These are phyloP conservation scores for Pseudozyma thailandica DNA, from an alignment of 1,284 basidiomycete genomes.

Conservation along the genomic window DNA sequence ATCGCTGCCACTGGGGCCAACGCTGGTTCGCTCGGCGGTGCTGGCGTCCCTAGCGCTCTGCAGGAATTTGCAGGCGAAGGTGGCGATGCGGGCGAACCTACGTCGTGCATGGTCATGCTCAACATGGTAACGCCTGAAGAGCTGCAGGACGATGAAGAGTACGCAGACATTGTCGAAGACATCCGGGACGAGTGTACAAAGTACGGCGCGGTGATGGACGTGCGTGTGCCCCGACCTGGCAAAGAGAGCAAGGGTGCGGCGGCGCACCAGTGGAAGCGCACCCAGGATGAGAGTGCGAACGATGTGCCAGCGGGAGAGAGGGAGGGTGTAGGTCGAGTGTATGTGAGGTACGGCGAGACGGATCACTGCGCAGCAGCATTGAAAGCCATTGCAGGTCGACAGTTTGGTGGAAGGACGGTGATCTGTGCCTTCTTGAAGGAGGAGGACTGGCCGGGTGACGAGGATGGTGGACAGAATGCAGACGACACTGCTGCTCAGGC, in stretches of 20 bases:
- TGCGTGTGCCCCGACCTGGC: constrained; percentile 64
- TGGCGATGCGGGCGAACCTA: constrained; percentile 66
- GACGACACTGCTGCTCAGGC: constrained; percentile 55
- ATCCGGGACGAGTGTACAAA: constrained; percentile 81
- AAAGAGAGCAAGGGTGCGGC: constrained; percentile 58
- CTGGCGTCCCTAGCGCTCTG: constrained; percentile 53
- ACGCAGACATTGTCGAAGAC: constrained; percentile 92
- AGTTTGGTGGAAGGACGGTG: constrained; percentile 90
- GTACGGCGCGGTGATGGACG: constrained; percentile 60
- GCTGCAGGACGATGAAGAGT: constrained; percentile 88
- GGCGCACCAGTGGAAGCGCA: constrained; percentile 57
- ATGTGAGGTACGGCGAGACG: constrained; percentile 81
- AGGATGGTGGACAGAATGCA: constrained; percentile 58
- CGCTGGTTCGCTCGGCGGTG: constrained; percentile 63
- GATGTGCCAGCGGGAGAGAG: constrained; percentile 77
- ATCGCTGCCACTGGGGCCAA: constrained; percentile 67
- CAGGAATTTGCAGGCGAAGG: constrained; percentile 66
- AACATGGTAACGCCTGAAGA: constrained; percentile 99
- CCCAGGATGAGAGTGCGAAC: constrained; percentile 69
- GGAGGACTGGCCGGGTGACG: constrained; percentile 62
- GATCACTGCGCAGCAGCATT: constrained; percentile 77
- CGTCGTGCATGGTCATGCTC: constrained; percentile 90
- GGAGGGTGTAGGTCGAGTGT: constrained; percentile 90
- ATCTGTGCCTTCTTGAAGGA: constrained; percentile 69
- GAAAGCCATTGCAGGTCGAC: constrained; percentile 85